A percentile compares a stretch with the other conserved stretches of the same genome.
Conservation (phyloP, 345 rosid species). For the Populus euphratica region DNA sequence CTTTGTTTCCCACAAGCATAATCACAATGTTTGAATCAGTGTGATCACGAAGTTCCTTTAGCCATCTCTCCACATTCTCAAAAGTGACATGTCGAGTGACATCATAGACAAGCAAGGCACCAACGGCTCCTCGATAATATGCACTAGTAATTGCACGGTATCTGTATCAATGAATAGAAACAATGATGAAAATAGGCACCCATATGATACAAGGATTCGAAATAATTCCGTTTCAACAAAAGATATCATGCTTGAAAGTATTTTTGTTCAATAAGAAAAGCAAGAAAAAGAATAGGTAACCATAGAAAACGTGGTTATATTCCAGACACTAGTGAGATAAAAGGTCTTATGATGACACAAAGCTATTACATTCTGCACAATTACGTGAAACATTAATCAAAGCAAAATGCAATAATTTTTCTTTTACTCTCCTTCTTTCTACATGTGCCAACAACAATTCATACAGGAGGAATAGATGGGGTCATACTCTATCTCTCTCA, state of each 20-base stretch:
- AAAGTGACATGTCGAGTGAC: conserved; percentile 29
- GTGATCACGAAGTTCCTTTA: conserved; percentile 30
- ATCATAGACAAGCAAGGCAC: conserved; percentile 29
- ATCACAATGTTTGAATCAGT: conserved; percentile 28
- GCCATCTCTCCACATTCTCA: conserved; percentile 31
- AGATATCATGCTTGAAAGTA: not conserved
- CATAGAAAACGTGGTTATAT: not conserved
- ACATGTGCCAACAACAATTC: not conserved
- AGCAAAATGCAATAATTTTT: not conserved
- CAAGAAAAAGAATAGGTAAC: not conserved
- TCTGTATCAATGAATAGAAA: conserved; percentile 6
- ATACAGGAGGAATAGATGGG: not conserved
- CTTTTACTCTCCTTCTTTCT: not conserved
- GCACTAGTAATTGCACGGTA: conserved; percentile 29
- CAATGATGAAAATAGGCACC: not conserved
- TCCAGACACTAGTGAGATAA: not conserved
- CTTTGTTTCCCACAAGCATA: conserved; percentile 32
- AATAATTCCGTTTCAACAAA: not conserved
- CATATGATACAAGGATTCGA: not conserved
- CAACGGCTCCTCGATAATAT: conserved; percentile 27
- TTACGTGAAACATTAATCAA: not conserved
- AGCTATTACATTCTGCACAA: not conserved
- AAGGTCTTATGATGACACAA: not conserved
- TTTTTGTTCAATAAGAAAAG: no score
- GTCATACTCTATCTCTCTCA: not conserved